A percentile compares a stretch with the other conserved stretches of the same genome.
Conservation (phyloP, 163 green algal genomes). For the Volvox carteri region DNA sequence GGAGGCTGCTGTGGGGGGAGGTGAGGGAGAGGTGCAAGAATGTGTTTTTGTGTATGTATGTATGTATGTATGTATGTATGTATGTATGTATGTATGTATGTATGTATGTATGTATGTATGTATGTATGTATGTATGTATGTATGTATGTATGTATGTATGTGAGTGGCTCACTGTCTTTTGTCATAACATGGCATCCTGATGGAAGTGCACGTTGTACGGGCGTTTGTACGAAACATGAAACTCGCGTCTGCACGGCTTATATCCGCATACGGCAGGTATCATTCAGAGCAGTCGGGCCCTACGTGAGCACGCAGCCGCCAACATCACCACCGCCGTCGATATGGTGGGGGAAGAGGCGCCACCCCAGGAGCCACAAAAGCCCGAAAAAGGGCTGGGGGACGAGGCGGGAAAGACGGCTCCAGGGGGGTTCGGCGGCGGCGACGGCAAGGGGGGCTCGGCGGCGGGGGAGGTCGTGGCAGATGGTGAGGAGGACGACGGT, state of each 20-base stretch:
- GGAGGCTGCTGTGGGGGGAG: constrained; percentile 49
- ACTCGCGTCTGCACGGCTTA: too few relatives aligned
- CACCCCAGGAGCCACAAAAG: neutral
- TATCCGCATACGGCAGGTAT: too few relatives aligned
- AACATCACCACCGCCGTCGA: constrained; percentile 72
- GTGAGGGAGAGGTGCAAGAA: neutral
- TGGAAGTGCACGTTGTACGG: too few relatives aligned
- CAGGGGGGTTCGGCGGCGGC: neutral
- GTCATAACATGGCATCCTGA: too few relatives aligned
- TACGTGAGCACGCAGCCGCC: constrained; percentile 81
- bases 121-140: too few relatives aligned
- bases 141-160: too few relatives aligned
- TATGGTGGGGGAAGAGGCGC: neutral
- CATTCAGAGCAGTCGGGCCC: constrained; percentile 66
- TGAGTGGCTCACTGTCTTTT: too few relatives aligned
- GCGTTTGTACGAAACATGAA: too few relatives aligned
- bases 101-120: too few relatives aligned
- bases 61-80: too few relatives aligned
- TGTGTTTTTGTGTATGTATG: neutral
- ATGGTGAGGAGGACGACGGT: constrained; percentile 48
- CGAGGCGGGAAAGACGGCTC: constrained; percentile 9
- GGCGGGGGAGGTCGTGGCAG: neutral
- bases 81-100: too few relatives aligned
- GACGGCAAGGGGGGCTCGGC: constrained; percentile 9
- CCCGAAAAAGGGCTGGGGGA: neutral